Percentiles rank a stretch among this genome's conserved stretches.
Conservation (phyloP, 2,329 filamentous ascomycete genomes). For the Hypoxylon sp. region DNA sequence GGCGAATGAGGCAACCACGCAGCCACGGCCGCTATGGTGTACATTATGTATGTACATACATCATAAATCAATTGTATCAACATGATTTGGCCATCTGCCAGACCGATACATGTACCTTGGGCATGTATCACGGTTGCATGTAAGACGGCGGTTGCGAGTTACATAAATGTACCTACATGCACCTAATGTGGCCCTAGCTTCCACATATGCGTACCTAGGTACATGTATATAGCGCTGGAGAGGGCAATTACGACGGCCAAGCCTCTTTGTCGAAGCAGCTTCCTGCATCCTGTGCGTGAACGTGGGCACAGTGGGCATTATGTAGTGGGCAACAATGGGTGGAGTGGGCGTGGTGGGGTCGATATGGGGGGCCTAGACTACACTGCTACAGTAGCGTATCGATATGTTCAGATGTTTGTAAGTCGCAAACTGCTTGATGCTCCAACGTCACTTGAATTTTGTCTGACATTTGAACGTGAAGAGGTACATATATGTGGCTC, state of each 20-base stretch:
- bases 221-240: constrained; percentile 4
- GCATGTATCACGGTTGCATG: constrained; percentile 22
- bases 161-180: no score
- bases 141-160: constrained; percentile 3
- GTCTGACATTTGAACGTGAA: not conserved
- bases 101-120: not conserved
- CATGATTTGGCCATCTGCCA: constrained; percentile 5
- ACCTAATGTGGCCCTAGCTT: not conserved
- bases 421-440: not conserved
- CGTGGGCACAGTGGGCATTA: no score
- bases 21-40: constrained; percentile 10
- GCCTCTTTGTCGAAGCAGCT: no score
- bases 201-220: constrained; percentile 1
- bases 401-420: not conserved
- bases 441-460: not conserved
- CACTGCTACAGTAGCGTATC: not conserved
- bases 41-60: no score
- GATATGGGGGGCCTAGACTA: constrained; percentile 17
- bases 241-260: not conserved
- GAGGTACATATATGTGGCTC: not conserved
- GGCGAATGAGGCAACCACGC: constrained; percentile 40
- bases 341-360: constrained; percentile 7
- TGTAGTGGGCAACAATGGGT: no score
- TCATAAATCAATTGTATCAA: not conserved
- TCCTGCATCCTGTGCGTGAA: no score